Evolutionary conservation across 2,329 filamentous ascomycete genomes (phyloP), one percentile per base, ranked within the genome.

Genomic region (Aspergillus spinulosporus): DNA sequence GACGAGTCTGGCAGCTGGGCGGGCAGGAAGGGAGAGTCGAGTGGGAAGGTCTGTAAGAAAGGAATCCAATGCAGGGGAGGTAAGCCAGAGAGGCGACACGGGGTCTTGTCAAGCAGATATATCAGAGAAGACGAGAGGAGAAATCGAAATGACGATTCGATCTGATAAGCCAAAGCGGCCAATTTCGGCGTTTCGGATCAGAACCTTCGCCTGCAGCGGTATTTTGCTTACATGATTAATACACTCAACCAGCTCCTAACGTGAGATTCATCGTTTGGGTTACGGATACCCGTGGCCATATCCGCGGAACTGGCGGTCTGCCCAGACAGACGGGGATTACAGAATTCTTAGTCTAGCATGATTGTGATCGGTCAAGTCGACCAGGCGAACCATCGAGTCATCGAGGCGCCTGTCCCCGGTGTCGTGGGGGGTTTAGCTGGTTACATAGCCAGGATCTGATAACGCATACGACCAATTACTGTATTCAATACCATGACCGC

Each of bases 161-260:
- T 47, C 43, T 45, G 59, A 60, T 60, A 53, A 48, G 52, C 46
- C 44, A 47, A 58, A 57, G 57, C 60, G 48, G 48, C 44, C 46
- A 58, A 57, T 58, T 61, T 60, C 52, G 61, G 65, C 66, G 65
- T 71, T 70, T 21, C 21, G 21, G 21, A 21, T 21, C 21, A 58
- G 57, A 57, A 43, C 44, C 28, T 59, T 42, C 26, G 56, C 2
- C 26, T 8, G 43, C 9, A 14, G 31, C 26, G 32, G 54, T 49
- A 51, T 54, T 59, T 36, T 36, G 40, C 51, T 51, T 54, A 52
- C 36, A 47, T 40, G 32, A 46, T 49, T 28, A 26, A 29, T 42
- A 29, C 37, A 28, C n/a, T 15, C n/a, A 42, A 7, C 12, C 9
- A 43, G 29, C 21, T 28, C 9, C 8, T n/a, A n/a, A 5, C n/a